Evolutionary conservation across 768 basidiomycete species (phyloP).

Genomic region (Suillus americanus): DNA sequence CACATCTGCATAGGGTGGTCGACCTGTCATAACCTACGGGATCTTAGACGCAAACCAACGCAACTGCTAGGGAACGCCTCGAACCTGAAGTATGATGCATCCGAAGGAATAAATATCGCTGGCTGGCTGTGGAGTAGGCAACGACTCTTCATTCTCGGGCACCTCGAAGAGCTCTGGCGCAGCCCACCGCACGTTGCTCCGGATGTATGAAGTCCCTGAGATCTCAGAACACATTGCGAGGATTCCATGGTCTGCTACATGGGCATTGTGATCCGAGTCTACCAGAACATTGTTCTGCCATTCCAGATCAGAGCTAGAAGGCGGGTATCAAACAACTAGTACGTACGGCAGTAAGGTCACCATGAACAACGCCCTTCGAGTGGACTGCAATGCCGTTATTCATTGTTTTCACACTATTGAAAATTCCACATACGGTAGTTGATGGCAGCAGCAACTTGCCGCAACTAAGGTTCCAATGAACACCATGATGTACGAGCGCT

Average conservation of each 20-base stretch:
- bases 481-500: neutral
- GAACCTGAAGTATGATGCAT: constrained; percentile 28
- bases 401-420: neutral
- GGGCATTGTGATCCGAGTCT: constrained; percentile 28
- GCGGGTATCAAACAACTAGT: neutral
- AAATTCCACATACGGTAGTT: constrained; percentile 14
- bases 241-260: constrained; percentile 38
- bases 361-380: constrained; percentile 38
- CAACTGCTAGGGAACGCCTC: neutral
- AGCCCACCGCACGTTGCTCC: constrained; percentile 39
- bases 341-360: constrained; percentile 45
- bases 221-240: constrained; percentile 29
- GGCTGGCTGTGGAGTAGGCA: neutral
- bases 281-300: constrained; percentile 37
- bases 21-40: constrained; percentile 22
- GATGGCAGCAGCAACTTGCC: constrained; percentile 17
- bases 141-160: constrained; percentile 13
- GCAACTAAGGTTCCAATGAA: neutral
- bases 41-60: neutral
- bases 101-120: constrained; percentile 30
- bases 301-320: neutral
- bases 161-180: constrained; percentile 38
- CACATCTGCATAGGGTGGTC: constrained; percentile 22
- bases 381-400: constrained; percentile 1
- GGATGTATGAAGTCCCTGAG: constrained; percentile 18